These are phyloP conservation scores for Podospora conica DNA, from an alignment of 495 filamentous ascomycete species.

Conservation along the genomic window DNA sequence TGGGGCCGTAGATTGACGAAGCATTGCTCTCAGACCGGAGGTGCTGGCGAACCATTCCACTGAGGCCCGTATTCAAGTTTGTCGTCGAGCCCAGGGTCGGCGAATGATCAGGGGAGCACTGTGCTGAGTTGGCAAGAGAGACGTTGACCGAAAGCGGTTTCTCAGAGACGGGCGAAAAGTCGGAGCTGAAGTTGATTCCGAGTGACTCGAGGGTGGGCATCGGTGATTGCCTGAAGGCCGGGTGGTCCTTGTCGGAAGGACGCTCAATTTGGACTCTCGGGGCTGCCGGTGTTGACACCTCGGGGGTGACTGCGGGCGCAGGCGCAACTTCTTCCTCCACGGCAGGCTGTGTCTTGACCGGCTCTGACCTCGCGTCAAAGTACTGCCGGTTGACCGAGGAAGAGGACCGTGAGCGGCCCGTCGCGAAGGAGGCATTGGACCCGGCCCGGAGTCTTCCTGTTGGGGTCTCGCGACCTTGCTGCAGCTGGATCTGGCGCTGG, in stretches of 20 bases:
- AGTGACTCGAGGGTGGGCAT: slow-evolving; percentile 32
- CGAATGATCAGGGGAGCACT: slow-evolving; percentile 53
- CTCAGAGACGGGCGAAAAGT: slow-evolving; percentile 22
- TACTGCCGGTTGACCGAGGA: slow-evolving; percentile 24
- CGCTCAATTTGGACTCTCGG: slow-evolving; percentile 29
- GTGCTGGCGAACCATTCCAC: slow-evolving; percentile 79
- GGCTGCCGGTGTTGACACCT: slow-evolving; percentile 9
- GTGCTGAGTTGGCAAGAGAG: slow-evolving; percentile 16
- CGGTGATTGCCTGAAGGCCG: slow-evolving; percentile 37
- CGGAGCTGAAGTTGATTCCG: slow-evolving; percentile 18
- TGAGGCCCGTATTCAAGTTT: slow-evolving; percentile 52
- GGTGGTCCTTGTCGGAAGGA: slow-evolving; percentile 41
- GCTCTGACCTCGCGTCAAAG: slow-evolving; percentile 15
- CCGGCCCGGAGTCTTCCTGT: slow-evolving; percentile 31
- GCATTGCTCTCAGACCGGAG: slow-evolving; percentile 73
- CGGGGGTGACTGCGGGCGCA: neutral
- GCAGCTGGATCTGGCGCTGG: slow-evolving; percentile 72
- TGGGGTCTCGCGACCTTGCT: slow-evolving; percentile 56
- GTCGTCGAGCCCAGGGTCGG: slow-evolving; percentile 65
- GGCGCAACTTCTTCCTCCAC: slow-evolving; percentile 34
- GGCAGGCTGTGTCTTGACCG: slow-evolving; percentile 11
- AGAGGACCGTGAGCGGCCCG: slow-evolving; percentile 29
- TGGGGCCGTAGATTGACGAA: slow-evolving; percentile 63
- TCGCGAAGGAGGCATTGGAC: slow-evolving; percentile 21
- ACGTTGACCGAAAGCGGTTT: slow-evolving; percentile 17